phyloP scores from a whole-genome alignment of 306 rosid species.

The Senna siamea region DNA sequence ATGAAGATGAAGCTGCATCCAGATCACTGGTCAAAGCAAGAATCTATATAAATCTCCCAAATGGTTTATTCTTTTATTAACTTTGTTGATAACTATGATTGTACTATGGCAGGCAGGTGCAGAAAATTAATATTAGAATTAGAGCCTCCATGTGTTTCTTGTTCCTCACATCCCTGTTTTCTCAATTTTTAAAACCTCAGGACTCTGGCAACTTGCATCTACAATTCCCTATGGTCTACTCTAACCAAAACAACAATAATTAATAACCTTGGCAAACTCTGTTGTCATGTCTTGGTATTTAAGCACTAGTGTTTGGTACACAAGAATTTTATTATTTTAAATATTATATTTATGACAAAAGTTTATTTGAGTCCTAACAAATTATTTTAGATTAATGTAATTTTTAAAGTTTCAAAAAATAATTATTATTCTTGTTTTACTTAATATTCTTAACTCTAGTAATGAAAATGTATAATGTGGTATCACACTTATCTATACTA shows the following conservation, averaged over 20 bases:
- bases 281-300: slow-evolving; percentile 8
- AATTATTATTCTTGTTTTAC: too few species aligned
- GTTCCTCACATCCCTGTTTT: slow-evolving; percentile 40
- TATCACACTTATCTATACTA: too few species aligned
- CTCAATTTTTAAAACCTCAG: slow-evolving; percentile 35
- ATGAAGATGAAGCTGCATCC: slow-evolving; percentile 29
- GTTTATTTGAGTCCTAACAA: too few species aligned
- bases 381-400: too few species aligned
- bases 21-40: slow-evolving; percentile 47
- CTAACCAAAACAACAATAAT: slow-evolving; percentile 33
- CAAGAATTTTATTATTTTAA: too few species aligned
- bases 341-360: too few species aligned
- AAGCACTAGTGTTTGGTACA: background rate
- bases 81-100: slow-evolving; percentile 48
- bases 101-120: slow-evolving; percentile 34
- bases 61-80: slow-evolving; percentile 36
- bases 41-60: slow-evolving; percentile 30
- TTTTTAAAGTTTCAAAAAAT: too few species aligned
- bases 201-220: slow-evolving; percentile 37
- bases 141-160: slow-evolving; percentile 35
- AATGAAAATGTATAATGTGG: too few species aligned
- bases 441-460: too few species aligned
- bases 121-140: slow-evolving; percentile 34
- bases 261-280: slow-evolving; percentile 7
- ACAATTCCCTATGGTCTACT: slow-evolving; percentile 29